These are phyloP conservation scores for Fusarium longipes DNA, from an alignment of 2,329 filamentous ascomycete genomes.

Conservation along the genomic window DNA sequence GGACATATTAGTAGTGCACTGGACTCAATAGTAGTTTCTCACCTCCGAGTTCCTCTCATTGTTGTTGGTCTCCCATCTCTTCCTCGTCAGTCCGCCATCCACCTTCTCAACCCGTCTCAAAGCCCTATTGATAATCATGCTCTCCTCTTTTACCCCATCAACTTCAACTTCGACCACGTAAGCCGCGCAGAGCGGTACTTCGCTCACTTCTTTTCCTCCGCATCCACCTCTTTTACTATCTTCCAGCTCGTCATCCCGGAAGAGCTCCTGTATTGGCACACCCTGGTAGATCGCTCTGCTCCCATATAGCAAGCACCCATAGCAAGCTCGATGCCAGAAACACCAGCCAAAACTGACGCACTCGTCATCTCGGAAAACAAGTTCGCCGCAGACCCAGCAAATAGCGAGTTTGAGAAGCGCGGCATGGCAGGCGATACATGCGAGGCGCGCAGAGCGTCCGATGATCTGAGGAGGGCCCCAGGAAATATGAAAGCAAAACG, in stretches of 20 bases:
- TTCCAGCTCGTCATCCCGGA: slow-evolving; percentile 43
- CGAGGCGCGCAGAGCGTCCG: slow-evolving; percentile 60
- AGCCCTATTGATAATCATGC: slow-evolving; percentile 55
- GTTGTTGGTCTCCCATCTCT: slow-evolving; percentile 55
- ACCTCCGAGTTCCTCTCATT: slow-evolving; percentile 15
- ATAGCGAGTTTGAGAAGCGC: slow-evolving; percentile 65
- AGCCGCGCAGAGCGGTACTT: slow-evolving; percentile 62
- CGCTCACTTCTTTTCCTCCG: slow-evolving; percentile 55
- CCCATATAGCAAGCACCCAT: slow-evolving; percentile 66
- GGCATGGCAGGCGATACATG: slow-evolving; percentile 60
- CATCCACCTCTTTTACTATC: background rate
- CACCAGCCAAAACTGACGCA: slow-evolving; percentile 70
- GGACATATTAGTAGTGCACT: slow-evolving; percentile 7
- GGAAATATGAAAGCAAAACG: slow-evolving; percentile 63
- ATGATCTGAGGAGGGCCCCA: slow-evolving; percentile 54
- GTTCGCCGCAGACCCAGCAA: slow-evolving; percentile 68
- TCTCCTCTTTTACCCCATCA: slow-evolving; percentile 48
- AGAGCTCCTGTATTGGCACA: slow-evolving; percentile 50
- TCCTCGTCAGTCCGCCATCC: slow-evolving; percentile 60
- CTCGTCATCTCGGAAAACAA: slow-evolving; percentile 64
- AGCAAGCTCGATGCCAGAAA: slow-evolving; percentile 69
- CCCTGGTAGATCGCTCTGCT: slow-evolving; percentile 53
- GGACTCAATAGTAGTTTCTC: background rate
- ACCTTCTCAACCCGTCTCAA: slow-evolving; percentile 56
- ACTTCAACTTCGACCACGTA: slow-evolving; percentile 58